phyloP scores from a whole-genome alignment of 2,329 filamentous ascomycete species.

The Aspergillus sp. region DNA sequence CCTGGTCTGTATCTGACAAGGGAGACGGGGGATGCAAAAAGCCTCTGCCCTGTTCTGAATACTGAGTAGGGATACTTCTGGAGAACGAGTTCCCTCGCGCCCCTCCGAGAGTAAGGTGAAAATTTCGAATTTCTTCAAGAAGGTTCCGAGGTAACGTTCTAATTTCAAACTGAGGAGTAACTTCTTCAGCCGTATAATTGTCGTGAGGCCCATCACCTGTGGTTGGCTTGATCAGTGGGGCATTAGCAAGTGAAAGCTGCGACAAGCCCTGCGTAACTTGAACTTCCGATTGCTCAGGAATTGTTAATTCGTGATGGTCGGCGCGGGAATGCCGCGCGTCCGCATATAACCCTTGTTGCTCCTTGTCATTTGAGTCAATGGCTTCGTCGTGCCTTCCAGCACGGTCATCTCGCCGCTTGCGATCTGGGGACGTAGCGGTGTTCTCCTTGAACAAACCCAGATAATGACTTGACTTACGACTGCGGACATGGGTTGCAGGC shows the following conservation, averaged over 20 bases:
- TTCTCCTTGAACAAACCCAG: conserved; percentile 66
- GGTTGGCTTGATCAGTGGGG: conserved; percentile 22
- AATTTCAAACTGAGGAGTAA: conserved; percentile 24
- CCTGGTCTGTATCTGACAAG: conserved; percentile 23
- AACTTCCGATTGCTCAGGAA: conserved; percentile 18
- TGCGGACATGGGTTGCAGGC: conserved; percentile 55
- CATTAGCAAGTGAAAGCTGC: conserved; percentile 27
- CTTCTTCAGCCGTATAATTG: conserved; percentile 21
- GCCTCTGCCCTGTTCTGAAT: conserved; percentile 32
- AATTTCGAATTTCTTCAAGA: conserved; percentile 58
- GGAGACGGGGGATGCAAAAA: conserved; percentile 26
- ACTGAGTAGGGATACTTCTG: conserved; percentile 40
- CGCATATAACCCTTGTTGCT: conserved; percentile 8
- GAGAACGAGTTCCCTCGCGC: conserved; percentile 48
- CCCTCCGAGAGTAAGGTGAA: conserved; percentile 51
- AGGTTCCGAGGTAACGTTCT: conserved; percentile 49
- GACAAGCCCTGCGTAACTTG: conserved; percentile 28
- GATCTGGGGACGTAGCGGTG: conserved; percentile 51
- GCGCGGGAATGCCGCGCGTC: conserved; percentile 16
- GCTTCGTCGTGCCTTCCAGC: conserved; percentile 35
- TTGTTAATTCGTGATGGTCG: conserved; percentile 13
- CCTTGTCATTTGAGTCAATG: conserved; percentile 16
- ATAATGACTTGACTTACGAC: conserved; percentile 66
- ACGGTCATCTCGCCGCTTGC: conserved; percentile 51
- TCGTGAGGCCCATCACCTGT: conserved; percentile 8